Evolutionary conservation across 2,329 filamentous ascomycete species (phyloP), one percentile per base, ranked within the genome.

Genomic region (Nemania diffusa): DNA sequence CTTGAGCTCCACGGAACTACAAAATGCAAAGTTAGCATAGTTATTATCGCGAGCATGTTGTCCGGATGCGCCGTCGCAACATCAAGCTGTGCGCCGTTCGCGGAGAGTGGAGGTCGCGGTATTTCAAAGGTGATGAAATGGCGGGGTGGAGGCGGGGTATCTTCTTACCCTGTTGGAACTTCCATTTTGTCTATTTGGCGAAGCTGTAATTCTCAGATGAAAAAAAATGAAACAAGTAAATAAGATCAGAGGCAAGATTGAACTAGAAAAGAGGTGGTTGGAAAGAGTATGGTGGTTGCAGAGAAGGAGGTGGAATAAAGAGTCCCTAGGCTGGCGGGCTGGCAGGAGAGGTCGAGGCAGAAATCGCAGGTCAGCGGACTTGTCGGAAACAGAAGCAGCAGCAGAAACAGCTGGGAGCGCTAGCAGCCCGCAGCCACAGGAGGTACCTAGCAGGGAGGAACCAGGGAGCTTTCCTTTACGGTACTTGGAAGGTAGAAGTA

Each of bases 1-100:
- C 87, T 97, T 99, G 79, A 99, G 91, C 89, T 99, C 96, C 82
- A 97, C 87, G 77, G 89, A 90, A 79, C 93, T 97, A 80, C 73
- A 66, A 66, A 66, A 68, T 59, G 64, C 57, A 65, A 65, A 50
- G 75, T 84, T 77, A 85, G 78, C 72, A 68, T 59, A 76, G 73
- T 73, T 57, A 15, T 17, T 34, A 37, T 50, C 34, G 48, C 56
- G 44, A 24, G 50, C 17, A 53, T n/a, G 24, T 1, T 42, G 8
- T 53, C n/a, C 9, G 22, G 5, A 44, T 29, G 32, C 62, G 27
- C n/a, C 24, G 53, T 62, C 17, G 34, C 42, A 22, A 15, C 37
- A 24, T 50, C 29, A 34, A 70, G 53, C 32, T 64, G 37, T 53
- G 67, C 59, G 67, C 65, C 57, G 68, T 65, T 67, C 56, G 52